Conservation (phyloP, 257 asterid genomes). For the Prunella vulgaris region DNA sequence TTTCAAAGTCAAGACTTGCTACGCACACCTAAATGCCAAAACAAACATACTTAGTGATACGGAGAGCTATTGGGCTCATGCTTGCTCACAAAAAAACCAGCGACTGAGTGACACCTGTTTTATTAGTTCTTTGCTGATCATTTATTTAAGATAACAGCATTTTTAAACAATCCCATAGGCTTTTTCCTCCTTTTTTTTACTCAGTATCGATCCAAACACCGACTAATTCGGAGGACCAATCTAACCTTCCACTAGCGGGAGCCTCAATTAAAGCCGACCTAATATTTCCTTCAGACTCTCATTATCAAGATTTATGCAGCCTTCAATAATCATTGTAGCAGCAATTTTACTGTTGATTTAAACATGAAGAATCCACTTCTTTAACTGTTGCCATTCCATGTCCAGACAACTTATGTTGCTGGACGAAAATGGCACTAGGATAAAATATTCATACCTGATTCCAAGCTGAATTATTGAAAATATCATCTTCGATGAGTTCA, state of each 20-base stretch:
- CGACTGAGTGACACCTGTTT: neutral
- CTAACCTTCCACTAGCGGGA: no score
- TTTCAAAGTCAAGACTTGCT: no score
- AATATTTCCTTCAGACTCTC: neutral
- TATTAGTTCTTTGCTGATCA: neutral
- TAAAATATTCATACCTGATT: constrained; percentile 65
- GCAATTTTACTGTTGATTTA: neutral
- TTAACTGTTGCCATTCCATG: neutral
- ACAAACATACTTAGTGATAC: no score
- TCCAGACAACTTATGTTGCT: neutral
- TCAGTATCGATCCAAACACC: no score
- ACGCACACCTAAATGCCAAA: no score
- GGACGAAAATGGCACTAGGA: neutral
- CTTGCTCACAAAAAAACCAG: neutral
- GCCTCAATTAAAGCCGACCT: no score
- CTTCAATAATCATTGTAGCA: neutral
- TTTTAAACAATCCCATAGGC: neutral
- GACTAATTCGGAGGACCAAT: no score
- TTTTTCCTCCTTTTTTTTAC: no score
- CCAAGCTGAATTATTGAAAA: constrained; percentile 96
- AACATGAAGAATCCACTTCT: neutral
- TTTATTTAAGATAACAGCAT: neutral
- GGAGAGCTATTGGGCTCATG: neutral
- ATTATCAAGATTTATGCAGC: neutral
- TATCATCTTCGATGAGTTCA: constrained; percentile 69